phyloP scores from a whole-genome alignment of 129 eudicot species.

The Kitagawia praeruptora region DNA sequence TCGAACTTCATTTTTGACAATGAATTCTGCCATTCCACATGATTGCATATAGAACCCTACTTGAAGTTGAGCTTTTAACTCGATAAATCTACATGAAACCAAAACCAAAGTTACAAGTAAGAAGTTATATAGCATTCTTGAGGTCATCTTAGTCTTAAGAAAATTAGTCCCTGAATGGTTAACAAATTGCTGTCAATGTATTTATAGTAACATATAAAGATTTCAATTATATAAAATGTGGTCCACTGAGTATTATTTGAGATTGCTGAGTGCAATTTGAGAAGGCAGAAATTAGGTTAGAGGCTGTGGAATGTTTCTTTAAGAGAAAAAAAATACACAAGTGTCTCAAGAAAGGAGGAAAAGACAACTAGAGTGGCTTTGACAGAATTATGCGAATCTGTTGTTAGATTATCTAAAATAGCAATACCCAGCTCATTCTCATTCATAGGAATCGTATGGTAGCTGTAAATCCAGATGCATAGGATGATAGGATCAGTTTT shows the following conservation, averaged over 20 bases:
- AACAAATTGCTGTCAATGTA: not conserved
- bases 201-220: not conserved
- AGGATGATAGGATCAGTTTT: no score
- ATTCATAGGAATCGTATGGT: not conserved
- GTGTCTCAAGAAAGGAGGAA: not conserved
- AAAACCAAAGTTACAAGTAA: conserved; percentile 11
- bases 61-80: conserved; percentile 53
- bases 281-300: not conserved
- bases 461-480: not conserved
- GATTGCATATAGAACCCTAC: conserved; percentile 46
- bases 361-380: not conserved
- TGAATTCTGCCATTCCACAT: conserved; percentile 38
- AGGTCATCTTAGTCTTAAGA: conserved; percentile 21
- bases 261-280: not conserved
- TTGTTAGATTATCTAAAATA: not conserved
- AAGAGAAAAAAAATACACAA: not conserved
- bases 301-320: not conserved
- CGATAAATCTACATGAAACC: conserved; percentile 17
- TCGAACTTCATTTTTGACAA: conserved; percentile 40
- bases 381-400: not conserved
- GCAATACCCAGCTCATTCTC: not conserved
- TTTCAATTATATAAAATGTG: not conserved
- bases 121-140: conserved; percentile 3
- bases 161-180: not conserved
- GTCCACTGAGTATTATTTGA: not conserved